A percentile compares a stretch with the other conserved stretches of the same genome.
Evolutionary conservation across 768 basidiomycete species (phyloP).

Genomic region (Psilocybe azurescens): DNA sequence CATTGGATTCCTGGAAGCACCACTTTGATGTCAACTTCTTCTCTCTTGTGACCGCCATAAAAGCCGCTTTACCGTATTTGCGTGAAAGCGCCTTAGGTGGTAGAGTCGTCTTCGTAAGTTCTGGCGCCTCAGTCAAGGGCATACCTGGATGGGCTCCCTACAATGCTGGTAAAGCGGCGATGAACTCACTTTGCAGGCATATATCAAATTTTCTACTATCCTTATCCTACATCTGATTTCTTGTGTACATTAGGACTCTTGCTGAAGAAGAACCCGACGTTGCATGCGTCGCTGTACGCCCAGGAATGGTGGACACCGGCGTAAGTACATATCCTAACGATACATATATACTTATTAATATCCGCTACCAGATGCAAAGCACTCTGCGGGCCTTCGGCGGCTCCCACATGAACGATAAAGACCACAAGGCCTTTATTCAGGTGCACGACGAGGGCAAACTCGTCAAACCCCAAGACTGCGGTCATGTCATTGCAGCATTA

Average conservation of each 20-base stretch:
- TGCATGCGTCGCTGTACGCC: constrained; percentile 77
- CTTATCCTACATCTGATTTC: not conserved
- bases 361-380: constrained; percentile 68
- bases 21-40: constrained; percentile 91
- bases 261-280: constrained; percentile 84
- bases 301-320: constrained; percentile 86
- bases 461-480: constrained; percentile 74
- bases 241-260: constrained; percentile 62
- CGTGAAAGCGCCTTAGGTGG: constrained; percentile 64
- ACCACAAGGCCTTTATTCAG: constrained; percentile 62
- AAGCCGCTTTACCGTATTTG: constrained; percentile 71
- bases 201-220: constrained; percentile 14
- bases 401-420: constrained; percentile 56
- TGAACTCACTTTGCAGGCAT: constrained; percentile 86
- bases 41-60: constrained; percentile 75
- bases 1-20: constrained; percentile 65
- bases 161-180: constrained; percentile 84
- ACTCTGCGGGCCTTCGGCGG: constrained; percentile 55
- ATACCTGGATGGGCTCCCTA: constrained; percentile 81
- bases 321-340: constrained; percentile 46
- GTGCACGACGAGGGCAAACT: constrained; percentile 70
- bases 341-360: constrained; percentile 4
- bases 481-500: constrained; percentile 80
- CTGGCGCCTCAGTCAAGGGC: constrained; percentile 78
- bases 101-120: constrained; percentile 81